Evolutionary conservation across 2,329 filamentous ascomycete genomes (phyloP), one percentile per base, ranked within the genome.

Genomic region (Westerdykella aurantiaca): DNA sequence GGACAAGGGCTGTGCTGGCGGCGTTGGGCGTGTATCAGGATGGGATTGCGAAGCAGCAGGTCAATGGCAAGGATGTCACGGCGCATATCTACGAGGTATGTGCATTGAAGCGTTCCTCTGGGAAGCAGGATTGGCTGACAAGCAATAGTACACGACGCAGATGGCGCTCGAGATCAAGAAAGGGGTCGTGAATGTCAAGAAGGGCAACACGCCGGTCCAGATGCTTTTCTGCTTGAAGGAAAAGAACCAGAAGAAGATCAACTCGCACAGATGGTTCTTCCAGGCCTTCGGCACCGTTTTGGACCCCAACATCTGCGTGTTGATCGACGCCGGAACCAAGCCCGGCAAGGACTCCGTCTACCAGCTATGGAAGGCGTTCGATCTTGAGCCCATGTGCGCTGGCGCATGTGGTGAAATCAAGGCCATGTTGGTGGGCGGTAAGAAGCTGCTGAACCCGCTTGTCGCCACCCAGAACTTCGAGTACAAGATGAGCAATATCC

Each of bases 231-330:
- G 93, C 67, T 70, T 98, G 48, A 98, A 98, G 74, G 93, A 98
- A 66, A 97, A 96, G 80, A 98, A 98, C 66, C 90, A 96, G 73
- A 98, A 98, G 76, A 98, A 98, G 77, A 98, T 98, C 79, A 98
- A 98, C 67, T 97, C 93, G 0, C 93, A 98, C 68, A 78, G 93
- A 66, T 98, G 93, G 93, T 97, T 98, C 73, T 98, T 98, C 77
- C 86, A 94, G 56, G 93, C 91, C 0, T 98, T 98, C 66, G 93
- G 93, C 25, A 81, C 83, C 17, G 86, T 97, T 3, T 72, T 98
- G 37, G 85, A 97, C 50, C 93, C 93, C 33, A 97, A 97, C 60
- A 95, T 98, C 56, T 97, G 93, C 62, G 91, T 97, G 10, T 78
- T 98, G 41, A 81, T 98, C 52, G 93, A 98, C 69, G 93, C 93